phyloP scores from a whole-genome alignment of 352 stramenopile genomes.

The Globisporangium nagaii region DNA sequence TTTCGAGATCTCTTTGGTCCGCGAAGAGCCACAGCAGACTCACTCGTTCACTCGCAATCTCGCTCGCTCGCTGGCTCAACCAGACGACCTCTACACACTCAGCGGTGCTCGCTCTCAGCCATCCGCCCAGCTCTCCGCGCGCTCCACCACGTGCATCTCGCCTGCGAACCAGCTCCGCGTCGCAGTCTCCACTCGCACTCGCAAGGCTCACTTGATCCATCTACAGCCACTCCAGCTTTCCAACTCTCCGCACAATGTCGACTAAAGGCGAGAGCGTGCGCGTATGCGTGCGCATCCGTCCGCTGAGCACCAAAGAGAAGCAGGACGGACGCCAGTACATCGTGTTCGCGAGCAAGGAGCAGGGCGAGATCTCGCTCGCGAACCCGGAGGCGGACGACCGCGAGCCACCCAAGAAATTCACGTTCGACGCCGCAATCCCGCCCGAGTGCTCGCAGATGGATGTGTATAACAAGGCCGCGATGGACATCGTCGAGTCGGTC shows the following conservation, averaged over 20 bases:
- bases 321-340: conserved; percentile 86
- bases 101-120: too few relatives aligned
- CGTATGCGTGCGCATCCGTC: conserved; percentile 95
- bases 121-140: background rate
- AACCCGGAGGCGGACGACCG: conserved; percentile 73
- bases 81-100: background rate
- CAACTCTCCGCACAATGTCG: conserved; percentile 11
- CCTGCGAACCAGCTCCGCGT: background rate
- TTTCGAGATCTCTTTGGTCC: background rate
- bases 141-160: background rate
- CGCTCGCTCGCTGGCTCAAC: background rate
- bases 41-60: too few relatives aligned
- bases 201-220: background rate
- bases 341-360: conserved; percentile 85
- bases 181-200: background rate
- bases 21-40: background rate
- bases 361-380: conserved; percentile 83
- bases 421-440: conserved; percentile 95
- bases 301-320: conserved; percentile 92
- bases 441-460: conserved; percentile 91
- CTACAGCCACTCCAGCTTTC: background rate
- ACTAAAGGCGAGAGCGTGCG: conserved; percentile 92
- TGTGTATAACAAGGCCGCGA: conserved; percentile 90
- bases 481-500: conserved; percentile 82
- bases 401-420: conserved; percentile 92